Evolutionary conservation across 345 rosid species (phyloP), one percentile per base, ranked within the genome.

Genomic region (Eucalyptus sp.): DNA sequence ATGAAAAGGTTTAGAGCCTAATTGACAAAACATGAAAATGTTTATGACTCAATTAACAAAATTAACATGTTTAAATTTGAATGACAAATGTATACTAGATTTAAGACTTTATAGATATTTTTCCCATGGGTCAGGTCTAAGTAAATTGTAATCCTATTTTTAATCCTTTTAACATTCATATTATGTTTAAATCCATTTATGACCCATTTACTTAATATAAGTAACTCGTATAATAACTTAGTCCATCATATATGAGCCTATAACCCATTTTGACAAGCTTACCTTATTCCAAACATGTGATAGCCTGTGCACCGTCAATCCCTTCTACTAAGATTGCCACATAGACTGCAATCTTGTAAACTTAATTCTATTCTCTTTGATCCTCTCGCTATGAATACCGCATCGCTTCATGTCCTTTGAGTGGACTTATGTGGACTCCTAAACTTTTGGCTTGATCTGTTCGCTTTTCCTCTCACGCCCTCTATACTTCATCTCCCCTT

Each of bases 1-100:
- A 52, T 52, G 0, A 52, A 52, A 52, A 52, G 0, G 2, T 52
- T 52, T 52, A 52, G 0, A 3, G 24, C 10, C 1, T 2, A 52
- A 18, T 52, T 18, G 0, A 52, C 24, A 52, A 52, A 52, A 52
- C 1, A 1, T 52, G 0, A 52, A 52, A 52, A 3, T 52, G 0
- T 17, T 52, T 52, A 52, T 52, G 0, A 0, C 4, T 51, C 24
- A 52, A 52, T 52, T 52, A 2, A 0, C 4, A 52, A 52, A 52
- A 52, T 18, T 52, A 4, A 18, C 2, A 7, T 52, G 1, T 52
- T 52, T 18, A 18, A 52, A 52, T 7, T 52, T 52, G 0, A 52
- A 52, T 7, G 10, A 0, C 24, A 52, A 52, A 18, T 2, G 1
- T 52, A 18, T 7, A 52, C 10, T 52, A 52, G 56, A 52, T 52